phyloP scores from a whole-genome alignment of 169 alveolate species.

The Plasmodium adleri region DNA sequence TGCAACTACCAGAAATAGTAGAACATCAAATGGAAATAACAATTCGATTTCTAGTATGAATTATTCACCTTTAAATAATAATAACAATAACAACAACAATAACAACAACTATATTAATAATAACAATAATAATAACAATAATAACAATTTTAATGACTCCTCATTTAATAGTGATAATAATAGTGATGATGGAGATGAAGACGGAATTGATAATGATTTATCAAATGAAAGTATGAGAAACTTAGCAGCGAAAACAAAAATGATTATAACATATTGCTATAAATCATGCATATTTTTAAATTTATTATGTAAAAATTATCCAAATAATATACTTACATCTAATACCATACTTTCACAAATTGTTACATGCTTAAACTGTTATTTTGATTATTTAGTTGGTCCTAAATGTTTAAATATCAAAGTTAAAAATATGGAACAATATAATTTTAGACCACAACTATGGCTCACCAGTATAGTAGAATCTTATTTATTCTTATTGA shows the following conservation, averaged over 20 bases:
- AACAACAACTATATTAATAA: conserved; percentile 3
- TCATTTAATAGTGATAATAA: conserved; percentile 74
- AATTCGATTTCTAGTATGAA: too few relatives aligned
- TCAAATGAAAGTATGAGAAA: conserved; percentile 79
- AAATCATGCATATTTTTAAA: conserved; percentile 84
- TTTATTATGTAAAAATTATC: conserved; percentile 82
- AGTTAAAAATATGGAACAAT: conserved; percentile 90
- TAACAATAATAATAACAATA: neutral
- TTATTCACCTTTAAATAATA: neutral
- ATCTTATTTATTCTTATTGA: conserved; percentile 82
- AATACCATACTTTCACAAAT: conserved; percentile 88
- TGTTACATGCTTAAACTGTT: conserved; percentile 91
- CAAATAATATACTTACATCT: conserved; percentile 79
- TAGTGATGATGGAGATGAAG: conserved; percentile 58
- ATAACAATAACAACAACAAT: neutral
- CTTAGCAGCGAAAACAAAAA: conserved; percentile 81
- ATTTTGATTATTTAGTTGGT: conserved; percentile 91
- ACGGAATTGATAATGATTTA: conserved; percentile 64
- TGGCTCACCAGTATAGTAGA: conserved; percentile 84
- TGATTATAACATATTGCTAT: conserved; percentile 81
- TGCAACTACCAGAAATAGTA: neutral
- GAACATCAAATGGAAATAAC: neutral
- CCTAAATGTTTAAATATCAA: conserved; percentile 90
- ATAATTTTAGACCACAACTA: conserved; percentile 89
- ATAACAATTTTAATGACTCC: conserved; percentile 17